A percentile compares a stretch with the other conserved stretches of the same genome.
Evolutionary conservation across 805 yeast genomes (phyloP).

Genomic region (Saturnispora kantuleensis): DNA sequence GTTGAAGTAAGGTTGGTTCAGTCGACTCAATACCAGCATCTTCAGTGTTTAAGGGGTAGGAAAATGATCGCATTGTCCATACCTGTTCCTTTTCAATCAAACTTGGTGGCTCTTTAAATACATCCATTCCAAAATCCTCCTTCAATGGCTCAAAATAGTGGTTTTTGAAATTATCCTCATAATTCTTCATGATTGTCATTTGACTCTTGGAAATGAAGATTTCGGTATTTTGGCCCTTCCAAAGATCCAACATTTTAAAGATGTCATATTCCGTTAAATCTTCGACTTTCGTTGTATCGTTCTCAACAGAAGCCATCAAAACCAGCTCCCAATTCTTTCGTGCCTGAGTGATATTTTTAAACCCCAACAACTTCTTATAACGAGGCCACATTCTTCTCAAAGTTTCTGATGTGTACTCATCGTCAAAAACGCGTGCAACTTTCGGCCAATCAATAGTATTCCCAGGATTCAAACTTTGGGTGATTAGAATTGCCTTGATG

Average conservation of each 20-base stretch:
- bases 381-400: conserved; percentile 63
- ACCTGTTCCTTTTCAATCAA: conserved; percentile 62
- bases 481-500: conserved; percentile 56
- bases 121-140: conserved; percentile 27
- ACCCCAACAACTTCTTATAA: conserved; percentile 49
- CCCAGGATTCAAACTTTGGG: conserved; percentile 45
- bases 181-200: conserved; percentile 26
- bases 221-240: conserved; percentile 43
- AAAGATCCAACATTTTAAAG: conserved; percentile 43
- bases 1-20: conserved; percentile 22
- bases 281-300: conserved; percentile 38
- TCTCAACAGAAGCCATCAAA: conserved; percentile 47
- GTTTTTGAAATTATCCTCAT: conserved; percentile 38
- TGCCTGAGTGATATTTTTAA: conserved; percentile 43
- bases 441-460: conserved; percentile 56
- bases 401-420: conserved; percentile 30
- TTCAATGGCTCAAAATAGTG: conserved; percentile 33
- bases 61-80: conserved; percentile 37
- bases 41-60: conserved; percentile 20
- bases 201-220: conserved; percentile 24
- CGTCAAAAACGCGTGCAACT: conserved; percentile 42
- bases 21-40: too few species aligned
- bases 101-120: conserved; percentile 43
- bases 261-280: conserved; percentile 46
- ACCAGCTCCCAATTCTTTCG: conserved; percentile 57